Evolutionary conservation across 495 filamentous ascomycete genomes (phyloP).

Genomic region (Lasiosphaeria hispida): DNA sequence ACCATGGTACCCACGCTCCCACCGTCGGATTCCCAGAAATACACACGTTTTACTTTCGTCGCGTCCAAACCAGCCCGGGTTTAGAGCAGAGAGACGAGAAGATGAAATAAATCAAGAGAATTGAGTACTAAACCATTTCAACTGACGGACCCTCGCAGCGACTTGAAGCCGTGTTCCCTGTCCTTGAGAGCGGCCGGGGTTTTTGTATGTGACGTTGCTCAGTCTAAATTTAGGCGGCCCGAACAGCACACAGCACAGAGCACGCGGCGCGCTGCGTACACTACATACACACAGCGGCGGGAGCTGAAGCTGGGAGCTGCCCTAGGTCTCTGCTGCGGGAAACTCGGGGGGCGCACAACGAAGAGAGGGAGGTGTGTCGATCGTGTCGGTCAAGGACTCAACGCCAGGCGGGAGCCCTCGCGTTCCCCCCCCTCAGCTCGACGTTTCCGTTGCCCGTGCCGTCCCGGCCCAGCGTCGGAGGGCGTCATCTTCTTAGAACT

Average conservation of each 20-base stretch:
- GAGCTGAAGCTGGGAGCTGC: constrained; percentile 10
- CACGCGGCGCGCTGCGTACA: too few species aligned
- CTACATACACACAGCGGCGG: constrained; percentile 7
- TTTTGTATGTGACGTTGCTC: constrained; percentile 29
- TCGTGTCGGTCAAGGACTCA: constrained; percentile 4
- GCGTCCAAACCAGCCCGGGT: neutral
- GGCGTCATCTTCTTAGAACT: neutral
- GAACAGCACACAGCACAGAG: constrained; percentile 16
- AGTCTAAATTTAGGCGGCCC: constrained; percentile 29
- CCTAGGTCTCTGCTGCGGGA: constrained; percentile 2
- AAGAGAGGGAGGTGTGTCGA: constrained; percentile 5
- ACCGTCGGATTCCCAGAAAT: too few species aligned
- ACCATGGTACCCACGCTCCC: too few species aligned
- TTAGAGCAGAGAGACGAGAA: too few species aligned
- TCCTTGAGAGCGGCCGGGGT: constrained; percentile 10
- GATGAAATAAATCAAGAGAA: neutral
- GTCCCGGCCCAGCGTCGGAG: neutral
- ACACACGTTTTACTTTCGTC: neutral
- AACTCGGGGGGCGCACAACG: neutral
- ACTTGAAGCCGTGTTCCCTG: neutral
- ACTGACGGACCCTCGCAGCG: neutral
- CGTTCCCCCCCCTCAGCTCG: neutral
- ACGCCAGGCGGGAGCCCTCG: neutral
- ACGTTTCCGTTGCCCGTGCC: neutral
- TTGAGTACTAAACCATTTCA: neutral